These are phyloP conservation scores for Candida gigantensis DNA, from an alignment of 1,139 yeast species.

Conservation along the genomic window DNA sequence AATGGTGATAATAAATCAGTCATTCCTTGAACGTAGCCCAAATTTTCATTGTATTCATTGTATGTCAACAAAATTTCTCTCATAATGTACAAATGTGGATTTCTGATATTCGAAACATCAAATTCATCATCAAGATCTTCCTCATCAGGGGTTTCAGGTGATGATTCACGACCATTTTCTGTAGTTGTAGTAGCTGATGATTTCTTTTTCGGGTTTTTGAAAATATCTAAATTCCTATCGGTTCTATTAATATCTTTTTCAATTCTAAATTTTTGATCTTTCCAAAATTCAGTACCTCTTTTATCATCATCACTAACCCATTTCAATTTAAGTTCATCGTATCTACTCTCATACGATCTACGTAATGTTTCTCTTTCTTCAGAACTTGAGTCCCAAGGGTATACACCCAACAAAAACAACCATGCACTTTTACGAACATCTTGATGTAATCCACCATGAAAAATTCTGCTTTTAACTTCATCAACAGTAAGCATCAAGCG, in stretches of 20 bases:
- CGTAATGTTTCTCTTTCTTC: conserved; percentile 65
- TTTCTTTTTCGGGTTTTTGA: conserved; percentile 40
- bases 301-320: conserved; percentile 67
- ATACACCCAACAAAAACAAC: conserved; percentile 80
- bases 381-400: conserved; percentile 81
- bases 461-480: conserved; percentile 79
- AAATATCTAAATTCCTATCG: conserved; percentile 72
- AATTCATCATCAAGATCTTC: conserved; percentile 52
- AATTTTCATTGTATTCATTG: conserved; percentile 75
- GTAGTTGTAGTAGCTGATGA: conserved; percentile 18
- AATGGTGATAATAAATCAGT: conserved; percentile 87
- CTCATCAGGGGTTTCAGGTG: conserved; percentile 51
- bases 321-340: conserved; percentile 61
- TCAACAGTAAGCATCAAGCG: conserved; percentile 66
- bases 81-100: conserved; percentile 68
- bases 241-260: conserved; percentile 94
- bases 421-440: conserved; percentile 73
- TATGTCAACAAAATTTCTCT: conserved; percentile 83
- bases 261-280: conserved; percentile 83
- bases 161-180: conserved; percentile 29
- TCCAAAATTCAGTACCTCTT: conserved; percentile 71
- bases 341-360: conserved; percentile 61
- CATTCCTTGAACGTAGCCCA: conserved; percentile 99
- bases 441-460: conserved; percentile 82
- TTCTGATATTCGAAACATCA: conserved; percentile 53